These are phyloP conservation scores for Fistulinella prunicolor DNA, from an alignment of 768 basidiomycete genomes.

Conservation along the genomic window DNA sequence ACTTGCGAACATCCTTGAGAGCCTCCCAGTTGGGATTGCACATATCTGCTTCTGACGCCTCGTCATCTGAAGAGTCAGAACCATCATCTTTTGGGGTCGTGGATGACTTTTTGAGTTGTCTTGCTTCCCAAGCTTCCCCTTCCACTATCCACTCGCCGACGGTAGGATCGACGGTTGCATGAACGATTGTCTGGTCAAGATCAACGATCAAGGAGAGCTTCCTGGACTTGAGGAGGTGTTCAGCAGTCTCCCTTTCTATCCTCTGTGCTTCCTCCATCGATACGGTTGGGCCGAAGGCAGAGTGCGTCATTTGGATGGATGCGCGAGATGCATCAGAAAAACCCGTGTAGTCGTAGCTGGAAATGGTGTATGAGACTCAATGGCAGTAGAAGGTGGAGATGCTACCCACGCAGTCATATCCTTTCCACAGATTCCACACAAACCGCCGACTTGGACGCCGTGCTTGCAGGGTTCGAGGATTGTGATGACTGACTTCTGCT, in stretches of 20 bases:
- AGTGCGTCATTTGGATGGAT: conserved; percentile 92
- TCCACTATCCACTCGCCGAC: conserved; percentile 96
- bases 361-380: conserved; percentile 11
- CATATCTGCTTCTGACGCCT: conserved; percentile 47
- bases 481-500: conserved; percentile 56
- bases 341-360: conserved; percentile 80
- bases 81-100: conserved; percentile 29
- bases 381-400: conserved; percentile 1
- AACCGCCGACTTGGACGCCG: conserved; percentile 85
- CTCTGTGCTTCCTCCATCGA: conserved; percentile 90
- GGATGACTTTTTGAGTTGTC: conserved; percentile 44
- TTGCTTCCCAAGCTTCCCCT: conserved; percentile 75
- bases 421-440: conserved; percentile 93
- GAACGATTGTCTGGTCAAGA: conserved; percentile 97
- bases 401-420: conserved; percentile 82
- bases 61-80: conserved; percentile 39
- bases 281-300: conserved; percentile 86
- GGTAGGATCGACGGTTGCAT: conserved; percentile 97
- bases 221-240: conserved; percentile 67
- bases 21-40: conserved; percentile 94
- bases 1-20: conserved; percentile 85
- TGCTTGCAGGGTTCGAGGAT: conserved; percentile 95
- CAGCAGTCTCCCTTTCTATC: conserved; percentile 79
- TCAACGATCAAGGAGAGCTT: conserved; percentile 96
- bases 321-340: conserved; percentile 85